Evolutionary conservation across 2,329 filamentous ascomycete species (phyloP).

Genomic region (Pochonia chlamydosporia): DNA sequence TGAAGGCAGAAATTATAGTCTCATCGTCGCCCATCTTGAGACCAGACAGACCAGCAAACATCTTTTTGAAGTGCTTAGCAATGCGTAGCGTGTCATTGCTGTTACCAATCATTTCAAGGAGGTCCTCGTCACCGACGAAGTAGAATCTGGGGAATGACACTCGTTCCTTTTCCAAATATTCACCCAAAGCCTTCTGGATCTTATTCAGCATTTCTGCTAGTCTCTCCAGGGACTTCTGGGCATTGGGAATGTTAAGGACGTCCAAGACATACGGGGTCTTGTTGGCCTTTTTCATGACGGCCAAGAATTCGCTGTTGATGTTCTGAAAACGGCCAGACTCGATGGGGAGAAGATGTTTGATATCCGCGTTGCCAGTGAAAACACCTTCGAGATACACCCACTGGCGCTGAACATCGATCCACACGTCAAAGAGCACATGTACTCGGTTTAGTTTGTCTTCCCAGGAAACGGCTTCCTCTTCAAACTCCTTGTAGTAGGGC

Average conservation of each 20-base stretch:
- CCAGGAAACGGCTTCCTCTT: constrained; percentile 94
- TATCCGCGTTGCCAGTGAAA: constrained; percentile 97
- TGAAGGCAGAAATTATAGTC: constrained; percentile 82
- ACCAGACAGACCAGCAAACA: constrained; percentile 95
- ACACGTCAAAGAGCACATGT: constrained; percentile 96
- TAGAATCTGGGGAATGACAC: constrained; percentile 98
- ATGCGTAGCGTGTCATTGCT: constrained; percentile 96
- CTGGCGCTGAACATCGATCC: constrained; percentile 99
- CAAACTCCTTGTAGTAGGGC: constrained; percentile 98
- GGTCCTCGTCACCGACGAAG: constrained; percentile 97
- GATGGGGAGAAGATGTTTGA: constrained; percentile 94
- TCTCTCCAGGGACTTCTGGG: constrained; percentile 92
- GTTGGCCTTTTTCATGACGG: constrained; percentile 99
- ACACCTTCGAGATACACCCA: constrained; percentile 99
- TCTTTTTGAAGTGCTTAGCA: constrained; percentile 98
- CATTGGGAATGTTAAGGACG: constrained; percentile 89
- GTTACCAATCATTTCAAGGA: constrained; percentile 98
- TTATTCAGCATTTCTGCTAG: constrained; percentile 97
- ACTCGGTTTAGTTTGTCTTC: constrained; percentile 97
- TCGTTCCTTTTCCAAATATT: constrained; percentile 96
- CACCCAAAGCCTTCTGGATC: constrained; percentile 96
- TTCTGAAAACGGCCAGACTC: constrained; percentile 97
- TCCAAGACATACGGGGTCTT: constrained; percentile 94
- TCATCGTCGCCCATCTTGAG: constrained; percentile 81
- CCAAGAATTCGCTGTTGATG: constrained; percentile 97